These are phyloP conservation scores for Cladosporium sp. DNA, from an alignment of 2,329 filamentous ascomycete species.

Conservation along the genomic window DNA sequence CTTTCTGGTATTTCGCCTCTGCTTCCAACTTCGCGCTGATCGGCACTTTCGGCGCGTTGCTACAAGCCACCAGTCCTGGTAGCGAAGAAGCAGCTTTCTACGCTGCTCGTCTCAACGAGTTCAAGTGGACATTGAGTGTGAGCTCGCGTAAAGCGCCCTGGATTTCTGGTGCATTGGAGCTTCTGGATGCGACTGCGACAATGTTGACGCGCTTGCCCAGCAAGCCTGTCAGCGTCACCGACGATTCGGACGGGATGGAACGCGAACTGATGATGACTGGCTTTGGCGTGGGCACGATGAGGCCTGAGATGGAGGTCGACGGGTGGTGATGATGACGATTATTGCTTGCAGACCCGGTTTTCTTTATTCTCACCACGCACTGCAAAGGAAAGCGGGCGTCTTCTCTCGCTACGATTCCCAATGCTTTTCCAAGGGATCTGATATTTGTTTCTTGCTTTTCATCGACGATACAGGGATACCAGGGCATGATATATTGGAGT, in stretches of 20 bases:
- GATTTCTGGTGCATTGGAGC: conserved; percentile 42
- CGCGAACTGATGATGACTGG: conserved; percentile 10
- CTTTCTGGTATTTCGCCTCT: conserved; percentile 88
- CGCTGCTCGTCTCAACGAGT: conserved; percentile 76
- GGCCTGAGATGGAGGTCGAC: conserved; percentile 6
- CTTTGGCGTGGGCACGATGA: not conserved
- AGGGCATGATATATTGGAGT: not conserved
- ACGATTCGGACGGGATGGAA: conserved; percentile 2
- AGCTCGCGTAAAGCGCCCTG: conserved; percentile 65
- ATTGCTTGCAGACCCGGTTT: not conserved
- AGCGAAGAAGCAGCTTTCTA: conserved; percentile 93
- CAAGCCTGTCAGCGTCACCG: conserved; percentile 31
- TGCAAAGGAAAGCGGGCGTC: not conserved
- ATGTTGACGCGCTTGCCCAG: conserved; percentile 43
- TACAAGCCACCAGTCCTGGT: conserved; percentile 84
- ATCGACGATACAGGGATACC: conserved; percentile 8
- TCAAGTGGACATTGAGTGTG: conserved; percentile 89
- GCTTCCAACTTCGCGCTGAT: conserved; percentile 92
- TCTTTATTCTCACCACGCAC: not conserved
- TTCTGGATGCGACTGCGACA: conserved; percentile 41
- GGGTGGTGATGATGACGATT: not conserved
- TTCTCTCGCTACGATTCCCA: not conserved
- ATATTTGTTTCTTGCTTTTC: not conserved
- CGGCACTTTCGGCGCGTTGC: conserved; percentile 83
- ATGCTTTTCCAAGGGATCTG: not conserved